Conservation (phyloP, 2,329 filamentous ascomycete genomes). For the Thielaviopsis ethacetica region DNA sequence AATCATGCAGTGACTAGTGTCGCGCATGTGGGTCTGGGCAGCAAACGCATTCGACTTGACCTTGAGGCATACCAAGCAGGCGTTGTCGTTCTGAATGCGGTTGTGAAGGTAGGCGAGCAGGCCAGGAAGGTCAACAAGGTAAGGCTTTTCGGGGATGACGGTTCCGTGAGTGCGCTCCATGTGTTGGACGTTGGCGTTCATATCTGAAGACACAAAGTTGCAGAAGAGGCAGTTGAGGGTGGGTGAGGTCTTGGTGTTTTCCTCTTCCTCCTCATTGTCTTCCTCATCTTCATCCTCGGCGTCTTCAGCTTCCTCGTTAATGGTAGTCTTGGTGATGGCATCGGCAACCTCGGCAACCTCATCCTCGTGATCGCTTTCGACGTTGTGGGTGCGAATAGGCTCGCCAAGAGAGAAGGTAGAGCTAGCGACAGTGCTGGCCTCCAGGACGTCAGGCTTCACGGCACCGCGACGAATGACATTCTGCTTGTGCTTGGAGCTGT, state of each 20-base stretch:
- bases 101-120: constrained; percentile 62
- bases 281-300: constrained; percentile 28
- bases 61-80: constrained; percentile 82
- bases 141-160: constrained; percentile 84
- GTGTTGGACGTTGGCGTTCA: constrained; percentile 64
- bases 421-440: constrained; percentile 69
- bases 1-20: constrained; percentile 94
- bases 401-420: constrained; percentile 85
- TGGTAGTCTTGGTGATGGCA: constrained; percentile 57
- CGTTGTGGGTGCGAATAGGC: constrained; percentile 33
- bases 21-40: constrained; percentile 91
- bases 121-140: constrained; percentile 67
- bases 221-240: constrained; percentile 69
- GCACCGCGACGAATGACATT: constrained; percentile 14
- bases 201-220: constrained; percentile 63
- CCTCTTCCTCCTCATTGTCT: constrained; percentile 21
- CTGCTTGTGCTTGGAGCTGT: constrained; percentile 71
- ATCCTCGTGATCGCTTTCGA: constrained; percentile 44
- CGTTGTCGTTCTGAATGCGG: constrained; percentile 63
- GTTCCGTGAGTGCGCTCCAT: constrained; percentile 91
- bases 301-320: constrained; percentile 36
- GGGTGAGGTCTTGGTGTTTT: constrained; percentile 24
- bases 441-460: constrained; percentile 43
- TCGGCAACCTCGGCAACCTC: constrained; percentile 68
- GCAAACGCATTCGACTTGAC: constrained; percentile 61